Conservation (phyloP, 495 filamentous ascomycete genomes). For the Trichoderma erinaceum region DNA sequence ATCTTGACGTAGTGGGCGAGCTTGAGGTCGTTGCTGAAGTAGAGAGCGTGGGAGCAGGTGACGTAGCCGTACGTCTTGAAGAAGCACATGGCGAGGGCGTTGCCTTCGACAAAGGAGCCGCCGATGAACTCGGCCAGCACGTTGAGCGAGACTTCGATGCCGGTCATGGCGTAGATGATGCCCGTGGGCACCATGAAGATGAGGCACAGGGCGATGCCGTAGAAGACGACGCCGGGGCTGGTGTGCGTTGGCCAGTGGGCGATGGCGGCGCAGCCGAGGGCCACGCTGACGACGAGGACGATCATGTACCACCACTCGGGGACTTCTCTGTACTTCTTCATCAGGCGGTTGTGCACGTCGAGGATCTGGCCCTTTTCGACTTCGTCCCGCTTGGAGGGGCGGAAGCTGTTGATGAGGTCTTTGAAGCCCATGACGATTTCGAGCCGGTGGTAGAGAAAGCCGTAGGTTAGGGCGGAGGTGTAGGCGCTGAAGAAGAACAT, state of each 20-base stretch:
- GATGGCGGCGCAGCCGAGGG: constrained; percentile 33
- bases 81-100: constrained; percentile 40
- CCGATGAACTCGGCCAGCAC: constrained; percentile 43
- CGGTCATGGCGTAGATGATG: constrained; percentile 39
- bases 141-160: constrained; percentile 37
- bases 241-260: constrained; percentile 37
- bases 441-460: constrained; percentile 33
- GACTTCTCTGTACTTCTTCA: constrained; percentile 35
- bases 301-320: constrained; percentile 41
- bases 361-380: constrained; percentile 21
- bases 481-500: constrained; percentile 38
- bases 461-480: constrained; percentile 34
- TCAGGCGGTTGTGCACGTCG: constrained; percentile 36
- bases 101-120: constrained; percentile 35
- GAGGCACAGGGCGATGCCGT: constrained; percentile 37
- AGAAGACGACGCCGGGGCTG: constrained; percentile 35
- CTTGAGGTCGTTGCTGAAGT: constrained; percentile 37
- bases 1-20: constrained; percentile 41
- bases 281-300: constrained; percentile 28
- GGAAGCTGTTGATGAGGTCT: constrained; percentile 27
- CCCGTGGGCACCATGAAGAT: constrained; percentile 39
- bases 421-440: constrained; percentile 36
- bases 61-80: constrained; percentile 42
- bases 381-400: constrained; percentile 17
- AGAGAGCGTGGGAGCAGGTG: constrained; percentile 34